These are phyloP conservation scores for Martiniozyma asiatica DNA, from an alignment of 1,139 yeast genomes.

Conservation along the genomic window DNA sequence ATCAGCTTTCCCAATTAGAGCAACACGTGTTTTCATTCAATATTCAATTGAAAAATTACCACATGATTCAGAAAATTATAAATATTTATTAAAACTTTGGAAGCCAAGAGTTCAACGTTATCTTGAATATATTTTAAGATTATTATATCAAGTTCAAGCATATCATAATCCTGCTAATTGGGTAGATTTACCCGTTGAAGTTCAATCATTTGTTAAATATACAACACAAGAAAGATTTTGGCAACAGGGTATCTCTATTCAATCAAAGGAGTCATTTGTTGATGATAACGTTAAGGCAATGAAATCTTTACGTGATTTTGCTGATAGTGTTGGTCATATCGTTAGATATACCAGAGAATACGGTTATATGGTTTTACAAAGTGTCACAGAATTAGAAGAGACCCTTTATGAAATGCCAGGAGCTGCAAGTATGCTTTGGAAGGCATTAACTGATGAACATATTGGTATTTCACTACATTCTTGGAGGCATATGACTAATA, in stretches of 20 bases:
- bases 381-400: conserved; percentile 81
- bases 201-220: conserved; percentile 78
- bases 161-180: conserved; percentile 91
- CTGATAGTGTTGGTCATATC: conserved; percentile 96
- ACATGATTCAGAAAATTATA: conserved; percentile 66
- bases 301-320: conserved; percentile 87
- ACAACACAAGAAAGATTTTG: conserved; percentile 90
- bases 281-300: conserved; percentile 93
- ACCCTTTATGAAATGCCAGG: conserved; percentile 80
- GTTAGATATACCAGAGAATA: conserved; percentile 93
- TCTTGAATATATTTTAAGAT: conserved; percentile 77
- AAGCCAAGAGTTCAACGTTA: conserved; percentile 88
- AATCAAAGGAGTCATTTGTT: conserved; percentile 86
- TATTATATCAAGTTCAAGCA: conserved; percentile 82
- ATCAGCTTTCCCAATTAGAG: conserved; percentile 86
- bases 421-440: conserved; percentile 67
- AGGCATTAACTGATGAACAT: conserved; percentile 75
- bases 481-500: conserved; percentile 92
- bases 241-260: conserved; percentile 96
- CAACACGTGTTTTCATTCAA: conserved; percentile 88
- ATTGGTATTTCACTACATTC: conserved; percentile 87
- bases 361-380: conserved; percentile 81
- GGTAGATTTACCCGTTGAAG: conserved; percentile 77
- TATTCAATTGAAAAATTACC: conserved; percentile 85
- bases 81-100: conserved; percentile 69